phyloP scores from a whole-genome alignment of 441 rosid genomes.

The Mallotus japonicus region DNA sequence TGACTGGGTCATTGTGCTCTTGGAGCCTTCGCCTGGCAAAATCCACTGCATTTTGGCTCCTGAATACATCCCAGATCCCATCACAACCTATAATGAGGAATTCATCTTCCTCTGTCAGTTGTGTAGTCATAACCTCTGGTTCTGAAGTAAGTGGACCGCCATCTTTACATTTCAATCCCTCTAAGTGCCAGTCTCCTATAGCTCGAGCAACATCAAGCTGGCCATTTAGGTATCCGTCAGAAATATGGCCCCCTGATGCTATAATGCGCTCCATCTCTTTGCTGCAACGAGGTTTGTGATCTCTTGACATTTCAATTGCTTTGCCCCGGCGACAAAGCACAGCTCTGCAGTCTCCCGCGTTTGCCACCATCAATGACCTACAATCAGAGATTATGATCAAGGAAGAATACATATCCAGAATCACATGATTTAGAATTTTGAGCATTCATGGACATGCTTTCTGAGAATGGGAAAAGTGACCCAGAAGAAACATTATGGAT shows the following conservation, averaged over 20 bases:
- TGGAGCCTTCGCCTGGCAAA: conserved; percentile 83
- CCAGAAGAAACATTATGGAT: neutral
- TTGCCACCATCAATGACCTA: conserved; percentile 80
- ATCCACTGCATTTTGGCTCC: conserved; percentile 86
- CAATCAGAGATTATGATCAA: conserved; percentile 19
- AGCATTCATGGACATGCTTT: neutral
- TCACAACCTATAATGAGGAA: conserved; percentile 84
- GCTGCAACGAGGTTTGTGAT: conserved; percentile 70
- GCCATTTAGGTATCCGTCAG: conserved; percentile 77
- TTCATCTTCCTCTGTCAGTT: conserved; percentile 68
- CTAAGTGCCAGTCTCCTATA: conserved; percentile 82
- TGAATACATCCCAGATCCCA: conserved; percentile 88
- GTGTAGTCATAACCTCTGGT: conserved; percentile 62
- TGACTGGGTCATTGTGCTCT: conserved; percentile 73
- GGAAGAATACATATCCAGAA: neutral
- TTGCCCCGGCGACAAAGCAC: conserved; percentile 75
- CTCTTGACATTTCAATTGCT: conserved; percentile 84
- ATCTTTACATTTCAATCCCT: conserved; percentile 60
- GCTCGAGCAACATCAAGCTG: conserved; percentile 81
- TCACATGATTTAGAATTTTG: neutral
- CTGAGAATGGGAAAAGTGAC: neutral
- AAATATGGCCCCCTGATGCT: conserved; percentile 65
- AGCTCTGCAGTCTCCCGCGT: conserved; percentile 91
- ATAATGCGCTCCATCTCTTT: conserved; percentile 62
- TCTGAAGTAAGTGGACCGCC: conserved; percentile 86